Percentiles rank a stretch among this genome's conserved stretches.
Evolutionary conservation across 108 stramenopile genomes (phyloP).

Genomic region (Cyclotella cryptica): DNA sequence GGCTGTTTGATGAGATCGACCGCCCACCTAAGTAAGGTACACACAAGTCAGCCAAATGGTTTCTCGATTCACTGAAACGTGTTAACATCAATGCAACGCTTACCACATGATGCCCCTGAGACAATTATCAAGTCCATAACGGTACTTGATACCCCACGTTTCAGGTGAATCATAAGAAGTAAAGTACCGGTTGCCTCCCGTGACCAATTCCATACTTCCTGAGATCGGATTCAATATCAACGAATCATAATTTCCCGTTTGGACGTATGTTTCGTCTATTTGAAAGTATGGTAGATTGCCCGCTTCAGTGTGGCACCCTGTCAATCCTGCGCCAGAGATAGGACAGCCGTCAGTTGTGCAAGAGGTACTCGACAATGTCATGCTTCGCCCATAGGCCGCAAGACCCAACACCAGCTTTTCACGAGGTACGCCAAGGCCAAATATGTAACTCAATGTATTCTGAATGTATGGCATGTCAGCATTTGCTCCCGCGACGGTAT

Average conservation of each 20-base stretch:
- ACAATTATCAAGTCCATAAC: conserved; percentile 32
- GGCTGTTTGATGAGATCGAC: conserved; percentile 36
- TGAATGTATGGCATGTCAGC: conserved; percentile 40
- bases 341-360: conserved; percentile 42
- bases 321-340: conserved; percentile 22
- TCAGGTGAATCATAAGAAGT: conserved; percentile 38
- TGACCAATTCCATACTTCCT: conserved; percentile 34
- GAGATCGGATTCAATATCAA: conserved; percentile 26
- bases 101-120: conserved; percentile 50
- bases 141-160: conserved; percentile 25
- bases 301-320: conserved; percentile 35
- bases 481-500: conserved; percentile 34
- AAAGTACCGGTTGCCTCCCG: conserved; percentile 30
- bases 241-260: conserved; percentile 37
- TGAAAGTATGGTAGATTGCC: conserved; percentile 39
- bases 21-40: conserved; percentile 24
- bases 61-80: too few species aligned
- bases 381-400: conserved; percentile 41
- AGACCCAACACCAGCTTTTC: conserved; percentile 49
- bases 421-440: conserved; percentile 23
- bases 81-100: background rate
- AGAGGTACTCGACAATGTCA: conserved; percentile 8
- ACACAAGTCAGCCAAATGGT: background rate
- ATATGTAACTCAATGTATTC: conserved; percentile 29
- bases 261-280: conserved; percentile 31